Evolutionary conservation across 345 rosid species (phyloP), one percentile per base, ranked within the genome.

Genomic region (Populus tremula): DNA sequence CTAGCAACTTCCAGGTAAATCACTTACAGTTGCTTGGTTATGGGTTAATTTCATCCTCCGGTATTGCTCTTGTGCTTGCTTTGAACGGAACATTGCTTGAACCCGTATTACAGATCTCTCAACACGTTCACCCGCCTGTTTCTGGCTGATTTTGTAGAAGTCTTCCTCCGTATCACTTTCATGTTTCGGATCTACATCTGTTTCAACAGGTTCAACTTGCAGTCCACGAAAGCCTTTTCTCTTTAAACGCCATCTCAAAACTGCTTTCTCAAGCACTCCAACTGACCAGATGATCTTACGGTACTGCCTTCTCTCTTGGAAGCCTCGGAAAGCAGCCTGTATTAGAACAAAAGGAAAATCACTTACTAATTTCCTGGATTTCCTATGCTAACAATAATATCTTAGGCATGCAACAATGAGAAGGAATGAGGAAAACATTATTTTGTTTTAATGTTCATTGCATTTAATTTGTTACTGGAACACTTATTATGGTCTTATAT

Each of bases 21-120:
- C 49, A 62, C 87, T 63, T 72, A 96, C 99, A 94, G 76, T 82
- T 74, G 98, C 95, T 84, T 87, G 81, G 72, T 77, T 82, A 78
- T 85, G 89, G 43, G 87, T 82, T 73, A 92, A 61, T 88, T 92
- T 96, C 97, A 93, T 93, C 85, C 93, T 89, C 63, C 89, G 83
- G 82, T 96, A 96, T 62, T 96, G 97, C 63, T 88, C 82, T 80
- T 94, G 99, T 70, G 99, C 98, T 79, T 92, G 87, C 94, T 87
- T 96, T 72, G 99, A 96, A 54, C 98, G 93, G 81, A 96, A 93
- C 97, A 96, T 90, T 69, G 97, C 86, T 80, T 96, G 98, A 43
- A 96, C 97, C 27, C 87, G 82, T n/a, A 90, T 86, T 43, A 92
- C 98, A 16, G 98, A 88, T 80, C 89, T 93, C 89, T 89, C 97